phyloP scores from a whole-genome alignment of 2,329 filamentous ascomycete species.

The Curvularia verruculosa region DNA sequence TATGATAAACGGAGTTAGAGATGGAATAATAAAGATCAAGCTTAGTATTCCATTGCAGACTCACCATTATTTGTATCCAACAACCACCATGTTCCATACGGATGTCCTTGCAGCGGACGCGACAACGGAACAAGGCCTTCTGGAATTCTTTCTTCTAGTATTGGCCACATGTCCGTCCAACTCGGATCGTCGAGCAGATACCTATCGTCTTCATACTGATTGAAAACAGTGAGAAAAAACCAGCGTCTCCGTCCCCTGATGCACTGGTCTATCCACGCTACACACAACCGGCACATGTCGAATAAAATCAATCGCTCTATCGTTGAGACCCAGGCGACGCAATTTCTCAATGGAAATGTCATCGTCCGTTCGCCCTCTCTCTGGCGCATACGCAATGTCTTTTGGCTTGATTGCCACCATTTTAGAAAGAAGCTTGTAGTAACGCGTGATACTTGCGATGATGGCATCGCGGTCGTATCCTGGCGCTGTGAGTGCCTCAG shows the following conservation, averaged over 20 bases:
- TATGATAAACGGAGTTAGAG: neutral
- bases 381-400: constrained; percentile 1
- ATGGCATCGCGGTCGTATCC: constrained; percentile 7
- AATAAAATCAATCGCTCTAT: constrained; percentile 3
- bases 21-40: neutral
- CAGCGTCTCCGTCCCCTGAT: neutral
- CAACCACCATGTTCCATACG: constrained; percentile 6
- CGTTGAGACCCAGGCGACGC: neutral
- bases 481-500: neutral
- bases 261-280: constrained; percentile 1
- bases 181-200: neutral
- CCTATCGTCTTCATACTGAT: neutral
- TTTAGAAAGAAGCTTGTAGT: constrained; percentile 3
- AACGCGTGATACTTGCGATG: constrained; percentile 1
- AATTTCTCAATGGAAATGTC: neutral
- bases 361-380: neutral
- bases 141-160: neutral
- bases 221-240: neutral
- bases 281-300: constrained; percentile 3
- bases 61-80: constrained; percentile 6
- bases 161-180: neutral
- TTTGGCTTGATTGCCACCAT: constrained; percentile 1
- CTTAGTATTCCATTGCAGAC: neutral
- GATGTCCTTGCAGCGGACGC: neutral
- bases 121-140: constrained; percentile 1